Evolutionary conservation across 768 basidiomycete genomes (phyloP).

Genomic region (Termitomyces titanicus): DNA sequence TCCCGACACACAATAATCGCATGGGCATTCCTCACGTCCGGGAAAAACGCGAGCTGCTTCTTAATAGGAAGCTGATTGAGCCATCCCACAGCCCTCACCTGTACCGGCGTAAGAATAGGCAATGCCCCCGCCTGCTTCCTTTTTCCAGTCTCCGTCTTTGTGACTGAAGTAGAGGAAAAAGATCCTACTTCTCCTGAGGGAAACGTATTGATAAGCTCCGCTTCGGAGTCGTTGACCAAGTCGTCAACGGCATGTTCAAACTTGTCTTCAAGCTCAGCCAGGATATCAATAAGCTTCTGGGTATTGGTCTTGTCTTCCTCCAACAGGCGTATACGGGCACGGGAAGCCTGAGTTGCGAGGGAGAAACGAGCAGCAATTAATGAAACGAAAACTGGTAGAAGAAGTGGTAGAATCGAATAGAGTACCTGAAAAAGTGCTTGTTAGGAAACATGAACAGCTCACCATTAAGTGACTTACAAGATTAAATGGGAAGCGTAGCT

Average conservation of each 20-base stretch:
- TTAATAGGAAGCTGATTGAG: conserved; percentile 70
- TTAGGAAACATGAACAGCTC: not conserved
- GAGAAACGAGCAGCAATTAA: conserved; percentile 54
- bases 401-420: conserved; percentile 55
- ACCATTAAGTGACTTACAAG: conserved; percentile 41
- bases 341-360: conserved; percentile 55
- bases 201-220: conserved; percentile 16
- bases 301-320: conserved; percentile 50
- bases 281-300: conserved; percentile 51
- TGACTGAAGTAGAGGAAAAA: not conserved
- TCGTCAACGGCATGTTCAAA: conserved; percentile 63
- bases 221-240: conserved; percentile 40
- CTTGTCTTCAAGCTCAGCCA: conserved; percentile 55
- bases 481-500: conserved; percentile 66
- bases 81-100: conserved; percentile 51
- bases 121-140: conserved; percentile 22
- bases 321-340: conserved; percentile 58
- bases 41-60: conserved; percentile 69
- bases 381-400: conserved; percentile 58
- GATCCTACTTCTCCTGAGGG: not conserved
- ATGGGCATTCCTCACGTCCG: conserved; percentile 60
- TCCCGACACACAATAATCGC: conserved; percentile 71
- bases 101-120: conserved; percentile 50
- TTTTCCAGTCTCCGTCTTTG: not conserved
- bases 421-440: conserved; percentile 35